Evolutionary conservation across 2,329 filamentous ascomycete species (phyloP).

Genomic region (Cladophialophora exuberans): DNA sequence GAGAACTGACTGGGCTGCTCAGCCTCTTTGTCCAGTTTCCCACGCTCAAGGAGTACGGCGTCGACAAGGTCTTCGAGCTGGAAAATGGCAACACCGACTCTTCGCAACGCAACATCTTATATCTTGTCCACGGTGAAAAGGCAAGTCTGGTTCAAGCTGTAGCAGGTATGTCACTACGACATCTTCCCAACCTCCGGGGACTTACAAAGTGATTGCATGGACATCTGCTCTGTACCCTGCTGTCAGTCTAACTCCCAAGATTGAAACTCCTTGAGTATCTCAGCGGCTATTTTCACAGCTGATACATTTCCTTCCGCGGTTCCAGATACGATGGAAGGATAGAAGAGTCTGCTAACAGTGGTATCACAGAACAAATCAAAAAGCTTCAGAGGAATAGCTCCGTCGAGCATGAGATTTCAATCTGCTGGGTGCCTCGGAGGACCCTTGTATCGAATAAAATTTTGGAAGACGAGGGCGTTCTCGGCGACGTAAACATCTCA

Average conservation of each 20-base stretch:
- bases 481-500: slow-evolving; percentile 86
- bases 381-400: slow-evolving; percentile 84
- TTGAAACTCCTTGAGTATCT: slow-evolving; percentile 35
- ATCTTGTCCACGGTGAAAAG: slow-evolving; percentile 88
- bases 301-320: slow-evolving; percentile 37
- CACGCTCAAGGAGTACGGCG: slow-evolving; percentile 92
- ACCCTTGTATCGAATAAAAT: slow-evolving; percentile 90
- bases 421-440: slow-evolving; percentile 93
- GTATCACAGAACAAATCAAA: slow-evolving; percentile 78
- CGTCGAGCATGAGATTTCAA: slow-evolving; percentile 91
- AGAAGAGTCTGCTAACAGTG: slow-evolving; percentile 63
- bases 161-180: slow-evolving; percentile 71
- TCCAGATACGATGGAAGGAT: slow-evolving; percentile 46
- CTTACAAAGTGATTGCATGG: slow-evolving; percentile 29
- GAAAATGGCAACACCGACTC: slow-evolving; percentile 96
- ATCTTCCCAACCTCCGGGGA: slow-evolving; percentile 29
- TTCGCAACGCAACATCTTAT: slow-evolving; percentile 92
- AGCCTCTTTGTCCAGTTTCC: slow-evolving; percentile 94
- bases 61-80: slow-evolving; percentile 95
- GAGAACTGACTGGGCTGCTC: slow-evolving; percentile 83
- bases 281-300: slow-evolving; percentile 46
- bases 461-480: slow-evolving; percentile 87
- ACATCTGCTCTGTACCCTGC: slow-evolving; percentile 21
- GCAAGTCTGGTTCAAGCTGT: slow-evolving; percentile 80
- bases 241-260: slow-evolving; percentile 30